A percentile compares a stretch with the other conserved stretches of the same genome.
Evolutionary conservation across 139 green algal genomes (phyloP).

Genomic region (Limnomonas spitsbergensis): DNA sequence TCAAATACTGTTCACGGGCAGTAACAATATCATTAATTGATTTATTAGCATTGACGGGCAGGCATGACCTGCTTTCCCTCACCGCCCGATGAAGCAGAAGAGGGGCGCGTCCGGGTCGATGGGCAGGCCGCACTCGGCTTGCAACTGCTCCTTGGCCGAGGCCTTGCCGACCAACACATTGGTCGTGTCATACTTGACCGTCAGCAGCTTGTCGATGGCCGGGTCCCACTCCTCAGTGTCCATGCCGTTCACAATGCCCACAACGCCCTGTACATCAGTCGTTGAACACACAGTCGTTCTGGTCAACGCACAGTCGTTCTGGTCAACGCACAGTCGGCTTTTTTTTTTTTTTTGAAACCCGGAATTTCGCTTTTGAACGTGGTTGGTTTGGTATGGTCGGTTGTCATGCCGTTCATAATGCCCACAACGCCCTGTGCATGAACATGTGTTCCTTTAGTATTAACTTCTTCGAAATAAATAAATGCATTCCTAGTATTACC

Average conservation of each 20-base stretch:
- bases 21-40: too few species aligned
- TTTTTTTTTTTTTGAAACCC: too few species aligned
- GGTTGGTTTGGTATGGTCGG: constrained; percentile 89
- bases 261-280: constrained; percentile 64
- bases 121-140: constrained; percentile 59
- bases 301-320: neutral
- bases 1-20: too few species aligned
- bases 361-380: constrained; percentile 78
- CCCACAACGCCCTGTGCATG: constrained; percentile 77
- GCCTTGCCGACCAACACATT: constrained; percentile 82
- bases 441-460: too few species aligned
- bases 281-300: neutral
- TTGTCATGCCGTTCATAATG: constrained; percentile 99
- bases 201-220: constrained; percentile 90
- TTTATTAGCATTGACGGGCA: too few species aligned
- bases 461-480: too few species aligned
- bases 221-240: constrained; percentile 94
- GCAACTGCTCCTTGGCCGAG: constrained; percentile 82
- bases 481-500: too few species aligned
- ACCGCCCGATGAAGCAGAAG: constrained; percentile 86
- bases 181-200: constrained; percentile 85
- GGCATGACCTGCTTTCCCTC: too few species aligned
- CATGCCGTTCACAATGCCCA: constrained; percentile 99
- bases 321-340: too few species aligned
- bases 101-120: constrained; percentile 77